phyloP scores from a whole-genome alignment of 495 filamentous ascomycete species.

The Daldinia vernicosa region DNA sequence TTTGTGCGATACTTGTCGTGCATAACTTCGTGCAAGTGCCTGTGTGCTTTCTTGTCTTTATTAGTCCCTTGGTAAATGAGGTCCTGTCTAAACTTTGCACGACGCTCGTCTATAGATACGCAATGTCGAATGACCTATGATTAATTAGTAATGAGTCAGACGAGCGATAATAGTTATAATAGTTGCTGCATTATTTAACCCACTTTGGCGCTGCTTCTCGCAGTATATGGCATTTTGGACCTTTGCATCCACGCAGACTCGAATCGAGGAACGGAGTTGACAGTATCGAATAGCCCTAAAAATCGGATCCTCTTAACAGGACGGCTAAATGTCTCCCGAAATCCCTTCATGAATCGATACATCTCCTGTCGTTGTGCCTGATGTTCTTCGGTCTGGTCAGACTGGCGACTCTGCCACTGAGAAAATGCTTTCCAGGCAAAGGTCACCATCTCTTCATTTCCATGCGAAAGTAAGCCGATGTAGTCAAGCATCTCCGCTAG shows the following conservation, averaged over 20 bases:
- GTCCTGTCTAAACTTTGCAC: conserved; percentile 75
- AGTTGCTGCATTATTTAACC: conserved; percentile 64
- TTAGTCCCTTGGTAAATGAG: conserved; percentile 68
- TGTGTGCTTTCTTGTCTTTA: conserved; percentile 49
- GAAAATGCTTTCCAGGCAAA: conserved; percentile 92
- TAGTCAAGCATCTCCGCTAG: conserved; percentile 88
- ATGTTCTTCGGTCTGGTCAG: conserved; percentile 64
- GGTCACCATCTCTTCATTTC: conserved; percentile 86
- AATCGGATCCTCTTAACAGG: conserved; percentile 78
- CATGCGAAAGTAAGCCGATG: conserved; percentile 78
- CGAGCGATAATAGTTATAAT: conserved; percentile 54
- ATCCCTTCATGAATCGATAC: conserved; percentile 80
- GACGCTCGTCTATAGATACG: conserved; percentile 80
- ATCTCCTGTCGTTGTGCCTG: conserved; percentile 65
- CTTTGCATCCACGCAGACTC: conserved; percentile 88
- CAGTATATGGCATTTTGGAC: conserved; percentile 83
- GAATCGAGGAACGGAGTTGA: conserved; percentile 84
- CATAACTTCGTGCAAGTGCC: conserved; percentile 51
- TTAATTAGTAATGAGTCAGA: conserved; percentile 57
- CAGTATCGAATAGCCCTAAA: conserved; percentile 76
- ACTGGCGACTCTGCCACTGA: conserved; percentile 79
- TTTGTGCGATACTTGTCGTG: conserved; percentile 52
- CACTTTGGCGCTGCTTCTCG: conserved; percentile 72
- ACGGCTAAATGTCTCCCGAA: conserved; percentile 84
- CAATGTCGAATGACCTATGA: conserved; percentile 69